phyloP scores from a whole-genome alignment of 2,329 filamentous ascomycete species.

The Penicillium sp. region DNA sequence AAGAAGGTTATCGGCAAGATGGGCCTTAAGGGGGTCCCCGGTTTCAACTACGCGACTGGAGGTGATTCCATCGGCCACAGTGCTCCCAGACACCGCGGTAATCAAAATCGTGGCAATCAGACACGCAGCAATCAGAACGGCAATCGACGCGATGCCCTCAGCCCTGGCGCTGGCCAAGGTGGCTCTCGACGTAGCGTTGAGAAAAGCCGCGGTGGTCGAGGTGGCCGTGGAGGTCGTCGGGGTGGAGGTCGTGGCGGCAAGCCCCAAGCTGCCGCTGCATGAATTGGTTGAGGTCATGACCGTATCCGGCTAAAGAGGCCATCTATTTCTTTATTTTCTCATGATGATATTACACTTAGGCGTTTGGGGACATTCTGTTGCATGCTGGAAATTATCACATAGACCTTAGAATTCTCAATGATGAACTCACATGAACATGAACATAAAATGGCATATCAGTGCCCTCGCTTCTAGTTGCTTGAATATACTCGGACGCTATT shows the following conservation, averaged over 20 bases:
- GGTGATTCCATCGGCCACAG: slow-evolving; percentile 17
- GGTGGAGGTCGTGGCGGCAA: slow-evolving; percentile 15
- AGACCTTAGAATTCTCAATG: slow-evolving; percentile 7
- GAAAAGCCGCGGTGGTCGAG: slow-evolving; percentile 26
- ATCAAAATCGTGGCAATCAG: neutral
- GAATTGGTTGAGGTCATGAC: neutral
- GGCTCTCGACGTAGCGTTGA: slow-evolving; percentile 25
- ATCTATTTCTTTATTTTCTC: neutral
- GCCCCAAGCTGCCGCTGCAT: slow-evolving; percentile 2
- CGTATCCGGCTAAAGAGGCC: neutral
- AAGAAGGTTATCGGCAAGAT: slow-evolving; percentile 46
- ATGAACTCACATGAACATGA: slow-evolving; percentile 6
- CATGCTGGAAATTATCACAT: slow-evolving; percentile 2
- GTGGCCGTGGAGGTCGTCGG: slow-evolving; percentile 21
- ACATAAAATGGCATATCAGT: neutral
- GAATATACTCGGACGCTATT: too few relatives aligned
- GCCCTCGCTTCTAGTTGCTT: too few relatives aligned
- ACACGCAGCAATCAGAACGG: neutral
- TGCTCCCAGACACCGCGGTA: slow-evolving; percentile 16
- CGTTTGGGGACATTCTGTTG: neutral
- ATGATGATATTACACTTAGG: neutral
- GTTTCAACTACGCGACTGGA: slow-evolving; percentile 37
- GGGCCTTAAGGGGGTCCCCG: slow-evolving; percentile 45
- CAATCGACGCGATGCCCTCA: slow-evolving; percentile 31
- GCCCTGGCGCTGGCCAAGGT: slow-evolving; percentile 27